phyloP scores from a whole-genome alignment of 1,139 yeast species.

The Hyphopichia khmerensis region DNA sequence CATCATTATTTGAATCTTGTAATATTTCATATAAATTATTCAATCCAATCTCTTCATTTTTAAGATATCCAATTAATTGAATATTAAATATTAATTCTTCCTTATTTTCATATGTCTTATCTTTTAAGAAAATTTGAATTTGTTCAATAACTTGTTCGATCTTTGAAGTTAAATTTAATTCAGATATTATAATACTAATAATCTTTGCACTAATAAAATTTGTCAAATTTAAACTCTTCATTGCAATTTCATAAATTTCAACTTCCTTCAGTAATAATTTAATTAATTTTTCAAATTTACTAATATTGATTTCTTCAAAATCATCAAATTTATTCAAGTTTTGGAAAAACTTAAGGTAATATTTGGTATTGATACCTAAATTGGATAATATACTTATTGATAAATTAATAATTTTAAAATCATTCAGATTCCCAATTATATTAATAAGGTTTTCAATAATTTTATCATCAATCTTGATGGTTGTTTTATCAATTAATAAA shows the following conservation, averaged over 20 bases:
- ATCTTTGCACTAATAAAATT: conserved; percentile 32
- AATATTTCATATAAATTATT: conserved; percentile 30
- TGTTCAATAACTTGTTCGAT: conserved; percentile 14
- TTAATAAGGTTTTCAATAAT: not conserved
- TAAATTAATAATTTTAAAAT: conserved; percentile 4
- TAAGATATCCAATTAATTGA: conserved; percentile 23
- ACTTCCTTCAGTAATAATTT: conserved; percentile 9
- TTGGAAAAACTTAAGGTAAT: conserved; percentile 7
- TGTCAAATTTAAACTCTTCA: conserved; percentile 13
- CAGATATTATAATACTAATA: conserved; percentile 40
- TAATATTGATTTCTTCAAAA: conserved; percentile 9
- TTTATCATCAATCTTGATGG: conserved; percentile 3
- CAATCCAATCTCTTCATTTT: conserved; percentile 21
- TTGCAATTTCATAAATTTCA: conserved; percentile 12
- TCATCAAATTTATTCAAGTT: conserved; percentile 6
- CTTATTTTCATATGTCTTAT: not conserved
- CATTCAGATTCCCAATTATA: conserved; percentile 1
- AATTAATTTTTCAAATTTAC: conserved; percentile 7
- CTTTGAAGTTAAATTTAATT: conserved; percentile 27
- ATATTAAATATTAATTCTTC: conserved; percentile 18
- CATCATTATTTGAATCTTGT: conserved; percentile 26
- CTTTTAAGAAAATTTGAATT: not conserved
- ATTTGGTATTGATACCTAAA: not conserved
- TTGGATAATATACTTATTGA: conserved; percentile 6
- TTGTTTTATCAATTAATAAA: conserved; percentile 8